phyloP scores from a whole-genome alignment of 768 basidiomycete genomes.

The Lactifluus rugatus region DNA sequence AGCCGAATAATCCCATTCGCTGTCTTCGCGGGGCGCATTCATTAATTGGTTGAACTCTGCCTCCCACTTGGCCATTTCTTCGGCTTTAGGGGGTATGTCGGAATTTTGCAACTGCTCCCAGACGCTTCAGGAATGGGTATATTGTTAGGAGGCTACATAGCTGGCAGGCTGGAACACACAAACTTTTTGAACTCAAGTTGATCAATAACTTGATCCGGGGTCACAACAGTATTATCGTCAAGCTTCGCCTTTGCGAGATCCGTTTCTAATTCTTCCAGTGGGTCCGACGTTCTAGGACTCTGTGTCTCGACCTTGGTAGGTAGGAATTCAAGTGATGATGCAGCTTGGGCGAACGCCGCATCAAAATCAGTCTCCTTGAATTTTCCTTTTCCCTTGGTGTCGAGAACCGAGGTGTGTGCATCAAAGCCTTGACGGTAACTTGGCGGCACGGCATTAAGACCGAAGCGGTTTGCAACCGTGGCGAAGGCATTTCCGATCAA shows the following conservation, averaged over 20 bases:
- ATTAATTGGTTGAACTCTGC: constrained; percentile 74
- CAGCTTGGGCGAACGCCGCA: constrained; percentile 67
- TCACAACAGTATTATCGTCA: constrained; percentile 14
- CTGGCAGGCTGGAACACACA: constrained; percentile 18
- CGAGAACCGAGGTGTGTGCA: constrained; percentile 5
- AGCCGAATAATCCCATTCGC: constrained; percentile 45
- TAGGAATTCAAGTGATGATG: constrained; percentile 39
- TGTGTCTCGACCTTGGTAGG: constrained; percentile 33
- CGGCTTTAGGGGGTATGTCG: constrained; percentile 43
- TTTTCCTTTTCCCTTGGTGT: constrained; percentile 66
- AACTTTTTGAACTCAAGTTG: constrained; percentile 46
- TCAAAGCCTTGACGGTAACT: constrained; percentile 19
- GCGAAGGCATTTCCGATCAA: constrained; percentile 5
- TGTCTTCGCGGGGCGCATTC: constrained; percentile 49
- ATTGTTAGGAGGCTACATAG: background rate
- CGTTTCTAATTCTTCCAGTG: constrained; percentile 41
- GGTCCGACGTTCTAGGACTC: background rate
- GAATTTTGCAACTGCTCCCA: constrained; percentile 56
- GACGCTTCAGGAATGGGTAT: constrained; percentile 32
- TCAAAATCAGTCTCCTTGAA: constrained; percentile 71
- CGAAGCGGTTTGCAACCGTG: constrained; percentile 15
- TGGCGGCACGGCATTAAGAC: constrained; percentile 19
- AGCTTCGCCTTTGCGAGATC: constrained; percentile 30
- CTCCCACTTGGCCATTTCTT: constrained; percentile 74
- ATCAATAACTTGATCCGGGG: constrained; percentile 16